Base-by-base conservation (phyloP, 257 asterid species). In the Nicotiana obtusifolia region DNA sequence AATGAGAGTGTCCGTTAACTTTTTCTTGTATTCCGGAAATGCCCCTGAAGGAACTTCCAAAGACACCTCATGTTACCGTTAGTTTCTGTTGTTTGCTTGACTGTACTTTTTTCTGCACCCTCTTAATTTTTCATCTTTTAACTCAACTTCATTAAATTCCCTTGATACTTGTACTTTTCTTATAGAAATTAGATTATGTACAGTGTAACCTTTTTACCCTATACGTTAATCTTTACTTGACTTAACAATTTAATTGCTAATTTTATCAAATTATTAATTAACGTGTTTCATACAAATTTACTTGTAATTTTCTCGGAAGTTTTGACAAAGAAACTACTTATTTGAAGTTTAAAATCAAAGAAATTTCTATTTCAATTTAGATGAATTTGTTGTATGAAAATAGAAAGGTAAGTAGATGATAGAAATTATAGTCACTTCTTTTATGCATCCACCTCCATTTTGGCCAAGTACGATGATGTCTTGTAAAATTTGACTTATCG, bases 1-100 rank as follows among this genome's bases (percentile, higher is more conserved):
- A 76, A 88, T 78, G 89, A 86, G 86, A 64, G 88, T 80, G 82
- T 84, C 87, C 94, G 90, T 89, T 90, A 82, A 82, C 83, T 77
- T 87, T 57, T 68, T 13, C 0, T 2, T 11, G 33, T 20, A 77
- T 90, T 81, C 89, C 98, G 56, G 81, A 33, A 85, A 28, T 93
- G 86, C 92, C 98, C 97, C 84, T 87, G n/a, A 82, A 90, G 89
- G 88, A 86, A 89, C 88, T 84, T 87, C 97, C 97, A 85, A 91
- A 24, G 4, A 57, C 69, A 86, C 86, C 83, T 81, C 82, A 92
- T 89, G 94, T 94, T 94, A 95, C 98, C 99, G 98, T 94, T 95
- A 66, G 65, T 66, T 57, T 85, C 61, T 77, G 69, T 80, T 82
- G 88, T 83, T 87, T 33, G 41, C 53, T 60, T 37, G 26, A 75